These are phyloP conservation scores for Tolypocladium tropicale DNA, from an alignment of 2,329 filamentous ascomycete genomes.

Conservation along the genomic window DNA sequence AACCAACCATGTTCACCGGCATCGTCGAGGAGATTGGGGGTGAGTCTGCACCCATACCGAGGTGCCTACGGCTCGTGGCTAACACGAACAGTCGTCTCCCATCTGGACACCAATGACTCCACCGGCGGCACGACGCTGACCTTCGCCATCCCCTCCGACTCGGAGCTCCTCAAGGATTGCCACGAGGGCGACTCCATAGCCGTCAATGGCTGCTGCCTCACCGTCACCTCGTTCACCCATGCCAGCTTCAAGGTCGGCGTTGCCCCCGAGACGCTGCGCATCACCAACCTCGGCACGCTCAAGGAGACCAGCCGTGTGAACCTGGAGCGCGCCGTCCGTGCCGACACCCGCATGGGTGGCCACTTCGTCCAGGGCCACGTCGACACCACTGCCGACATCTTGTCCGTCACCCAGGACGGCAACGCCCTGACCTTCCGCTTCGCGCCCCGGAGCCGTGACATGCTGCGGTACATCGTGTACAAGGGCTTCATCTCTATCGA, in stretches of 20 bases:
- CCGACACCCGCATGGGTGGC: constrained; percentile 89
- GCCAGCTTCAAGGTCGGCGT: constrained; percentile 79
- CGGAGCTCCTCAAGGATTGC: constrained; percentile 71
- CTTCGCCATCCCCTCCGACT: constrained; percentile 57
- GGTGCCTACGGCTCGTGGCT: not conserved
- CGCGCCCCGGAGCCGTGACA: constrained; percentile 53
- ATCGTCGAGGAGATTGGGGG: constrained; percentile 89
- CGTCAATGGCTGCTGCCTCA: constrained; percentile 93
- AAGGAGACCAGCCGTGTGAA: constrained; percentile 62
- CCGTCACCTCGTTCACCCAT: constrained; percentile 53
- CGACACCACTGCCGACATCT: constrained; percentile 73
- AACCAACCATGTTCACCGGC: constrained; percentile 74
- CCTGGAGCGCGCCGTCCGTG: constrained; percentile 85
- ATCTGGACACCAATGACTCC: constrained; percentile 69
- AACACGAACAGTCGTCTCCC: constrained; percentile 60
- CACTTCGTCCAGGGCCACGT: constrained; percentile 98
- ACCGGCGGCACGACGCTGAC: constrained; percentile 85
- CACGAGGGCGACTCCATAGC: constrained; percentile 88
- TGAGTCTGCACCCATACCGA: constrained; percentile 32
- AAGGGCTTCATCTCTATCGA: constrained; percentile 95
- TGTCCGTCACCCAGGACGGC: constrained; percentile 66
- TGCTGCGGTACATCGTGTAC: constrained; percentile 84
- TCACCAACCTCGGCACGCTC: constrained; percentile 84
- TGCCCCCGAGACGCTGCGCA: constrained; percentile 87
- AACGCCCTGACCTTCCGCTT: constrained; percentile 86